phyloP scores from a whole-genome alignment of 1,139 yeast genomes.

The Diutina rugosa region DNA sequence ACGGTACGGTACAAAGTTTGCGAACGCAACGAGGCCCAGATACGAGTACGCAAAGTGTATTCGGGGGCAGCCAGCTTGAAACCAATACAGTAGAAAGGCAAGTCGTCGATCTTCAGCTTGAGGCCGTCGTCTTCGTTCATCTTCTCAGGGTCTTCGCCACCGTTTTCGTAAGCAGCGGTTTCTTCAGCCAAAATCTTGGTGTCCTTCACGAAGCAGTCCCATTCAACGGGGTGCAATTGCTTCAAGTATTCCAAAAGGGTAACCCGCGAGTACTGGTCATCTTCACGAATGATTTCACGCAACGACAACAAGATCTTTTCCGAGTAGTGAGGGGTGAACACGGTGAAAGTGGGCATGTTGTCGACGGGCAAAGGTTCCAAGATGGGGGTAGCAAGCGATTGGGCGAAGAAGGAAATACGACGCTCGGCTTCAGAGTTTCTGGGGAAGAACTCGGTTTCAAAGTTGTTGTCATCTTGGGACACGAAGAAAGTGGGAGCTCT shows the following conservation, averaged over 20 bases:
- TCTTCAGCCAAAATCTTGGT: constrained; percentile 98
- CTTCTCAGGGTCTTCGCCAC: constrained; percentile 58
- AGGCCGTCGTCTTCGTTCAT: constrained; percentile 49
- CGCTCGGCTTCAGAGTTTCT: constrained; percentile 96
- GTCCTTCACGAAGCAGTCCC: constrained; percentile 98
- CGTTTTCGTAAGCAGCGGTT: constrained; percentile 67
- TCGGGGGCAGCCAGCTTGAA: constrained; percentile 99
- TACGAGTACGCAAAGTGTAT: constrained; percentile 94
- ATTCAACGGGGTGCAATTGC: constrained; percentile 96
- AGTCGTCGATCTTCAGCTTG: constrained; percentile 87
- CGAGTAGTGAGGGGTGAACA: constrained; percentile 93
- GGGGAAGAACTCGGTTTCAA: constrained; percentile 94
- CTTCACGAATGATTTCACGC: constrained; percentile 97
- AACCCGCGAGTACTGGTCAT: constrained; percentile 95
- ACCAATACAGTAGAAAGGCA: constrained; percentile 98
- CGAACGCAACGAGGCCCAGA: constrained; percentile 98
- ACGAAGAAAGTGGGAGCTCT: constrained; percentile 98
- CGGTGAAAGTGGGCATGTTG: constrained; percentile 98
- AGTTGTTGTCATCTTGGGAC: constrained; percentile 92
- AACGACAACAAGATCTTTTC: constrained; percentile 91
- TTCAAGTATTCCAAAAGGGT: constrained; percentile 91
- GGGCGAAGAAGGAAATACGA: constrained; percentile 98
- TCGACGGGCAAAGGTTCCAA: constrained; percentile 98
- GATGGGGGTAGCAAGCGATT: constrained; percentile 94
- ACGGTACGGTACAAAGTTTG: constrained; percentile 98